Evolutionary conservation across 2,329 filamentous ascomycete species (phyloP).

Genomic region (Pleoardoris graminearum): DNA sequence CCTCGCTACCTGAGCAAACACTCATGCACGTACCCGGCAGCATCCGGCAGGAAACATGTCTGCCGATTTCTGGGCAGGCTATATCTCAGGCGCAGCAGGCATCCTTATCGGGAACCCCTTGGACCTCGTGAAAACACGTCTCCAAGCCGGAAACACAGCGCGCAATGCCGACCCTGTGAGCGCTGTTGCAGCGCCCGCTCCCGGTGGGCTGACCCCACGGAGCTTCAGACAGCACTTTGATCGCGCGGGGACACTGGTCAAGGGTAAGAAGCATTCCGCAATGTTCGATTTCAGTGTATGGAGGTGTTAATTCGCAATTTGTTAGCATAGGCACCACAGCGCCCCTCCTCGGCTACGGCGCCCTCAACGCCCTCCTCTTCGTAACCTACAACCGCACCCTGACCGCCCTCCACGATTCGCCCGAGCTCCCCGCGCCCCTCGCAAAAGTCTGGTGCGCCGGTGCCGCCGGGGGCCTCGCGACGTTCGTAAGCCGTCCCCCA

Average conservation of each 20-base stretch:
- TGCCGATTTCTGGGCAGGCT: conserved; percentile 92
- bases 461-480: conserved; percentile 78
- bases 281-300: no score
- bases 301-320: conserved; percentile 13
- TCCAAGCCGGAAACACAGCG: conserved; percentile 65
- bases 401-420: conserved; percentile 54
- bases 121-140: conserved; percentile 75
- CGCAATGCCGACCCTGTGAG: conserved; percentile 7
- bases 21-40: neutral
- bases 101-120: conserved; percentile 90
- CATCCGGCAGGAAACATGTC: conserved; percentile 61
- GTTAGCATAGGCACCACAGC: conserved; percentile 69
- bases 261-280: conserved; percentile 30
- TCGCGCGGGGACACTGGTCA: conserved; percentile 41
- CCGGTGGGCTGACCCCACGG: conserved; percentile 9
- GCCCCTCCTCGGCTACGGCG: conserved; percentile 86
- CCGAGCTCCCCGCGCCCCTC: conserved; percentile 50
- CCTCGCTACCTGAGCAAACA: conserved; percentile 13
- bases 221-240: conserved; percentile 41
- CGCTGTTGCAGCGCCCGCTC: conserved; percentile 8
- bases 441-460: conserved; percentile 78
- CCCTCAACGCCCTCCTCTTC: conserved; percentile 87
- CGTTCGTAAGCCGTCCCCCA: no score
- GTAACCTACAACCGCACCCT: conserved; percentile 88
- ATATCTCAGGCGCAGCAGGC: conserved; percentile 80